Conservation (phyloP, 2,329 filamentous ascomycete genomes). For the Fonsecaea monophora region DNA sequence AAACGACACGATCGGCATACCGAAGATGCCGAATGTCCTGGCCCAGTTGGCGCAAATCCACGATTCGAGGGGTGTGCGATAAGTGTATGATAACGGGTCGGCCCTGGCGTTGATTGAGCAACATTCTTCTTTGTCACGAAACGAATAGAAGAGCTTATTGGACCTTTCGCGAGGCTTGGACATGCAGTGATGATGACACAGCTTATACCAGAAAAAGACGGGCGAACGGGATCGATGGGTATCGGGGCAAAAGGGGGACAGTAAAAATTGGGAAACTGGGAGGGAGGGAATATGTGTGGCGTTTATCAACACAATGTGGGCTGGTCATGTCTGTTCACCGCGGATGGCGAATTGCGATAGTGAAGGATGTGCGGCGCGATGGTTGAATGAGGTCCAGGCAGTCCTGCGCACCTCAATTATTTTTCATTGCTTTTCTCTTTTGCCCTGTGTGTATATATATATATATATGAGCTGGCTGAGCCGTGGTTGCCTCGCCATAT, state of each 20-base stretch:
- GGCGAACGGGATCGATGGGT: slow-evolving; percentile 14
- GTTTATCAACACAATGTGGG: slow-evolving; percentile 20
- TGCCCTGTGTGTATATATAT: slow-evolving; percentile 20
- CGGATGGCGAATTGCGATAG: not conserved
- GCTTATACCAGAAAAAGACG: slow-evolving; percentile 20
- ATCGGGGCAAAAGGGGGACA: slow-evolving; percentile 17
- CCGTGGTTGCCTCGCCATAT: not conserved
- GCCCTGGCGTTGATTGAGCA: slow-evolving; percentile 22
- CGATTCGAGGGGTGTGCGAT: slow-evolving; percentile 9
- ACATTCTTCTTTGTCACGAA: slow-evolving; percentile 23
- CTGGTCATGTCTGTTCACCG: slow-evolving; percentile 10
- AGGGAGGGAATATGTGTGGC: slow-evolving; percentile 17
- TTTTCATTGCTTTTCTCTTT: not conserved
- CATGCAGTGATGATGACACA: slow-evolving; percentile 33
- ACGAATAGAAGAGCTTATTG: slow-evolving; percentile 28
- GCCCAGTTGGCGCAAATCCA: slow-evolving; percentile 25
- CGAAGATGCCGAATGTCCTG: slow-evolving; percentile 20
- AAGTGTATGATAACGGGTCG: slow-evolving; percentile 27
- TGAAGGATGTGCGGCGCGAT: not conserved
- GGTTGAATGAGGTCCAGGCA: slow-evolving; percentile 17
- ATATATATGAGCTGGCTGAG: slow-evolving; percentile 17
- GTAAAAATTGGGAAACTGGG: slow-evolving; percentile 9
- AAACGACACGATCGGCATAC: slow-evolving; percentile 3
- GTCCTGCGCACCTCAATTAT: slow-evolving; percentile 15
- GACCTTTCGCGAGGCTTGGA: slow-evolving; percentile 34